Conservation (phyloP, 768 basidiomycete genomes). For the Mycena galericulata region DNA sequence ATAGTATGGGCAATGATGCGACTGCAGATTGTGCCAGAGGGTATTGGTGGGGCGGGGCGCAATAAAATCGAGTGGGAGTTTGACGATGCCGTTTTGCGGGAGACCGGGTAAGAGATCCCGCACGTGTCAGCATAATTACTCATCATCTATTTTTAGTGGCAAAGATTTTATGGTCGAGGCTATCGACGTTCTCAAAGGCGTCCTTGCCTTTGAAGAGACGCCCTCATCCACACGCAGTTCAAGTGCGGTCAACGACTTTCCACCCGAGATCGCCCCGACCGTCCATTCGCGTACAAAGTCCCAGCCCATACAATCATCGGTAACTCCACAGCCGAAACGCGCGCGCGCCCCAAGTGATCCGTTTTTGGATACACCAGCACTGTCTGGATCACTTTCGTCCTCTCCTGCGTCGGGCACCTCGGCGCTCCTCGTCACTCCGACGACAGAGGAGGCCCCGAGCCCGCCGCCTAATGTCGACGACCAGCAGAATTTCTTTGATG, state of each 20-base stretch:
- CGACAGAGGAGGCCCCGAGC: conserved; percentile 10
- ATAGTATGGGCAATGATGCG: conserved; percentile 82
- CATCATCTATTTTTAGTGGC: conserved; percentile 65
- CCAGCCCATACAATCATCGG: conserved; percentile 60
- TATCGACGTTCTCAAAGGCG: conserved; percentile 91
- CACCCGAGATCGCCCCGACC: conserved; percentile 50
- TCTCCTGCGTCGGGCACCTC: conserved; percentile 62
- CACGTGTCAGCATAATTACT: conserved; percentile 34
- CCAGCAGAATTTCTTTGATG: conserved; percentile 42
- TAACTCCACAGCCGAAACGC: conserved; percentile 68
- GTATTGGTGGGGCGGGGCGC: conserved; percentile 83
- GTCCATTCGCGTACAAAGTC: conserved; percentile 69
- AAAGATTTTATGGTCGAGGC: conserved; percentile 96
- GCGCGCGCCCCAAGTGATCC: conserved; percentile 83
- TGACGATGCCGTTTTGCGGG: conserved; percentile 94
- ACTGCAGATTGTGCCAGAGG: conserved; percentile 83
- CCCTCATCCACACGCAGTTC: conserved; percentile 52
- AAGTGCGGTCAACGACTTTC: conserved; percentile 33
- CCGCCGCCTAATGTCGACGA: conserved; percentile 36
- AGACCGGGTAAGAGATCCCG: conserved; percentile 81
- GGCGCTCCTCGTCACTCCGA: conserved; percentile 30
- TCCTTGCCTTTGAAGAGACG: conserved; percentile 81
- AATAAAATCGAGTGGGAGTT: conserved; percentile 88
- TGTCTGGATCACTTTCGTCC: conserved; percentile 67
- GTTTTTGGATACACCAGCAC: conserved; percentile 77